These are phyloP conservation scores for Alternaria angustiovoidea DNA, from an alignment of 2,329 filamentous ascomycete species.

Conservation along the genomic window DNA sequence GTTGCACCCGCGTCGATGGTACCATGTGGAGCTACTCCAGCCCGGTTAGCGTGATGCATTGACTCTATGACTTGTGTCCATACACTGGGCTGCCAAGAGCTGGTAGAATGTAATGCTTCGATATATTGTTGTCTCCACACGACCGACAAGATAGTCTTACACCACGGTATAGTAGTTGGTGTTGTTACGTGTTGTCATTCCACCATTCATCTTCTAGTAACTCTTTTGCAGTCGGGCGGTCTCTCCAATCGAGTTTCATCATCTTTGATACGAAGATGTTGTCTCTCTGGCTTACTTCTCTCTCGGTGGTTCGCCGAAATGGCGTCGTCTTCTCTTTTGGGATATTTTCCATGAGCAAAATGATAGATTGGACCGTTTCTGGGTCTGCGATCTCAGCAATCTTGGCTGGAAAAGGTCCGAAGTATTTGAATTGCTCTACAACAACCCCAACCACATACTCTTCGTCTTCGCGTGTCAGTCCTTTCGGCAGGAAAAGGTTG, in stretches of 20 bases:
- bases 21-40: too few species aligned
- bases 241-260: conserved; percentile 56
- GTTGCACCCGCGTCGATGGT: too few species aligned
- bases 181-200: too few species aligned
- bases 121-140: too few species aligned
- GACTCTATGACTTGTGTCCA: too few species aligned
- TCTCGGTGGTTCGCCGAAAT: conserved; percentile 21
- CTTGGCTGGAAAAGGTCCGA: conserved; percentile 35
- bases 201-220: conserved; percentile 43
- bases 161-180: too few species aligned
- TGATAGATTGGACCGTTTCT: conserved; percentile 20
- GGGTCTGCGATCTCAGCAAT: conserved; percentile 32
- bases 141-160: too few species aligned
- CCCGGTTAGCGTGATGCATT: too few species aligned
- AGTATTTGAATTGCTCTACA: conserved; percentile 29
- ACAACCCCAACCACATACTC: conserved; percentile 35
- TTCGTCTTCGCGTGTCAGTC: conserved; percentile 28
- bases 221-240: conserved; percentile 51
- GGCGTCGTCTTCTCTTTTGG: conserved; percentile 22
- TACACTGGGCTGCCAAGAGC: too few species aligned
- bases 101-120: too few species aligned
- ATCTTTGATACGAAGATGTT: conserved; percentile 52
- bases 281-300: conserved; percentile 24
- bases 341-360: conserved; percentile 21
- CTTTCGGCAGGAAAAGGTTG: conserved; percentile 37